Evolutionary conservation across 2,329 filamentous ascomycete species (phyloP), one percentile per base, ranked within the genome.

Genomic region (Neocatenulostroma microsporum): DNA sequence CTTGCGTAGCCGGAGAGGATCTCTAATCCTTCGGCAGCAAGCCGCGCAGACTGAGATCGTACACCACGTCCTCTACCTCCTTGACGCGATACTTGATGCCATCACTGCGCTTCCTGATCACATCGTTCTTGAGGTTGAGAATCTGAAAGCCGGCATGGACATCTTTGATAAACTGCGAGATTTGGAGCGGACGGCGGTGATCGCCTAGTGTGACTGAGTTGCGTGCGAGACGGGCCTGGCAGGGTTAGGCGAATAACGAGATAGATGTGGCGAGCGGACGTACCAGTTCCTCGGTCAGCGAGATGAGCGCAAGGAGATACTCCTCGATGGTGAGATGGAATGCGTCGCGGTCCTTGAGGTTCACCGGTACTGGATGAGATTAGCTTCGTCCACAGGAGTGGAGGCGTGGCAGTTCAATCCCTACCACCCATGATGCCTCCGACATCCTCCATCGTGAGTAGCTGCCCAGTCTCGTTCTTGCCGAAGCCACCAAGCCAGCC

Each of bases 281-380:
- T 62, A 77, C 74, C 53, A 98, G 74, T 66, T 98, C 91, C 55
- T 94, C 87, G 25, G 91, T 84, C 41, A 96, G 76, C 42, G 80
- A 78, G 40, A 91, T 89, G 41, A 96, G 72, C 11, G 86, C 80
- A 41, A 93, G 80, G 17, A 98, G 79, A 62, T 98, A 98, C 64
- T 98, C 91, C 64, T 98, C 91, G 53, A 96, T 89, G 28, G 87
- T 93, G 53, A 98, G 72, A 61, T 98, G 91, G 72, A 98, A 98
- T 34, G 79, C 76, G 59, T 96, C 89, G 44, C 75, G 70, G 54
- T 89, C 82, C 62, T 94, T 94, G 54, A 94, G 73, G 58, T 95
- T 95, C 45, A 91, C 82, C 10, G 87, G 88, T 9, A 94, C 88
- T 88, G 47, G 19, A 23, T 21, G 14, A 15, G 21, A 12, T 39